Evolutionary conservation across 495 filamentous ascomycete genomes (phyloP), one percentile per base, ranked within the genome.

Genomic region (Podospora pseudoanserina): DNA sequence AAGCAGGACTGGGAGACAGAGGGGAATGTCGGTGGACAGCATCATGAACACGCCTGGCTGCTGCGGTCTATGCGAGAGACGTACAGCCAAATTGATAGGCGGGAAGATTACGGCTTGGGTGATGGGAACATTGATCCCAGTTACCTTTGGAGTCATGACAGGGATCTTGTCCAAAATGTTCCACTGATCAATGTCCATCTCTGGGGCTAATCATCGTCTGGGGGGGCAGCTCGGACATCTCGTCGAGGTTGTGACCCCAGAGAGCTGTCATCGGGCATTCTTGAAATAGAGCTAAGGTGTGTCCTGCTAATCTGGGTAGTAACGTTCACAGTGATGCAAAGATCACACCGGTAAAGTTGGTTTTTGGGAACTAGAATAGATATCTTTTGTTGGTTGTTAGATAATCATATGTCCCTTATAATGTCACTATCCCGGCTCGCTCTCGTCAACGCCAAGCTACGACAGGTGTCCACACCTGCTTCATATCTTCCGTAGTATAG

Each of bases 401-500:
- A 32, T 7, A 7, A 32, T 7, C 0, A 7, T 32, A 1, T 32
- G 1, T 5, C 13, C 55, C 16, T 58, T 58, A 58, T 58, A 26
- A 23, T 9, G 2, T 9, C 4, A 20, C 23, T 4, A 11, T 58
- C 18, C 11, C 19, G 3, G 18, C 55, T 6, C 13, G 26, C 27
- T n/a, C 26, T 39, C 26, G n/a, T 30, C 65, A 67, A 26, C 19
- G 44, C 58, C 56, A 16, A 60, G 34, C 65, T 67, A 67, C 65
- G 57, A 49, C 56, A 59, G 34, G 65, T 67, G 65, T 15, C n/a
- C 55, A 67, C 65, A 61, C 65, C 57, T 59, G 20, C 39, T 49
- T 61, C 34, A 20, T 1, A 20, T 58, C 55, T 58, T 67, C 65
- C 65, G 65, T 61, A 67, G 65, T 67, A 67, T 67, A 67, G 65